Base-by-base conservation (phyloP, 1,284 basidiomycete species). In the Marasmius tenuissimus region DNA sequence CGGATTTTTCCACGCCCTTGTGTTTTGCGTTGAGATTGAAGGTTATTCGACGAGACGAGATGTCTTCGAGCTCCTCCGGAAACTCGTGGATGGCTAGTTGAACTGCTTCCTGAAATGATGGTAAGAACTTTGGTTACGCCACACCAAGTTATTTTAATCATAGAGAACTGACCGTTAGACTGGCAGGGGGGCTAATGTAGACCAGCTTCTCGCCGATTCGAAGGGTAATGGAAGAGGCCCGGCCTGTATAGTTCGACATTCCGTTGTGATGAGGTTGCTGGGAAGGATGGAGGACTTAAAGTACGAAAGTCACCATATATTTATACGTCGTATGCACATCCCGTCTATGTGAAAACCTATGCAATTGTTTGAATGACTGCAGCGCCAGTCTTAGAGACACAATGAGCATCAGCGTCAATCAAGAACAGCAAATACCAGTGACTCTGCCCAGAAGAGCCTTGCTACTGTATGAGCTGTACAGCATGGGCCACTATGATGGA, bases 141-240 rank as follows among this genome's bases (percentile, higher is more conserved):
- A 27, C 27, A 27, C 4, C 4, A 27, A 22, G 39, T 10, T 12
- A 12, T 9, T 22, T 3, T n/a, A 53, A 37, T 22, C 18, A 22
- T 18, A 39, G 39, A 16, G 10, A 20, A 69, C 75, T 58, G 59
- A 85, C 87, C 63, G 79, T 70, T 62, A 84, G 85, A 52, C 73
- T 69, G n/a, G 70, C 58, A 9, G 79, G 76, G 0, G 80, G 80
- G 0, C 76, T 77, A 0, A 89, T 86, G 58, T 85, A 87, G 1
- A 86, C 82, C 57, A 86, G 74, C 38, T 75, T 68, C 1, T 73
- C 71, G 0, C 75, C 70, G 14, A 73, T 74, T 39, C 81, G 79
- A 65, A 87, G 88, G 9, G 84, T 87, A 59, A 88, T 69, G 61
- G 75, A 58, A 4, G 72, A 69, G 7, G 67, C 55, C 9, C 68